These are phyloP conservation scores for Collybia nuda DNA, from an alignment of 768 basidiomycete genomes.

Conservation along the genomic window DNA sequence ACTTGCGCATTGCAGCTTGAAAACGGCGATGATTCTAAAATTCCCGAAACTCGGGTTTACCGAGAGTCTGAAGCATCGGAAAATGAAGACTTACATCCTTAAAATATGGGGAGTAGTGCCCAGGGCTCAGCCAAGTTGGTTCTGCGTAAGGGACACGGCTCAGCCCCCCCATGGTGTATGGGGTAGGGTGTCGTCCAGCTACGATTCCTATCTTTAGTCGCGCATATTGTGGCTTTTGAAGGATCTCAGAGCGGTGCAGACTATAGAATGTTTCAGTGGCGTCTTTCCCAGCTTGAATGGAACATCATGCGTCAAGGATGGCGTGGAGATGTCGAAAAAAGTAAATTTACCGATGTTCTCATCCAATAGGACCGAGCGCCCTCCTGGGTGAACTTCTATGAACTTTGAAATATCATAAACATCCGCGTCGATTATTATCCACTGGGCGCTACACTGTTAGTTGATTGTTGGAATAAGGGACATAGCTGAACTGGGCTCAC, in stretches of 20 bases:
- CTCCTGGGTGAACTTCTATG: constrained; percentile 81
- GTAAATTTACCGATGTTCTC: constrained; percentile 68
- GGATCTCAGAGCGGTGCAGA: constrained; percentile 84
- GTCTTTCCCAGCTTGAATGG: constrained; percentile 78
- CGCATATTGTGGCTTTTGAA: constrained; percentile 70
- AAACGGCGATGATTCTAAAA: constrained; percentile 56
- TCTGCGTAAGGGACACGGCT: constrained; percentile 87
- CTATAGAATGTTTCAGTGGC: constrained; percentile 87
- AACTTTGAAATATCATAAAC: constrained; percentile 85
- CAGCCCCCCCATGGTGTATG: constrained; percentile 49
- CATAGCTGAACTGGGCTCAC: constrained; percentile 30
- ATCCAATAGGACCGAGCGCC: constrained; percentile 71
- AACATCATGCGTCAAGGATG: constrained; percentile 18
- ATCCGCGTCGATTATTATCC: constrained; percentile 63
- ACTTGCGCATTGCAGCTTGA: constrained; percentile 62
- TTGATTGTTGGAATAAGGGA: no score
- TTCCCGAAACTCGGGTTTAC: constrained; percentile 7
- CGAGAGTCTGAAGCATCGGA: background rate
- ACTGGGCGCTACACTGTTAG: constrained; percentile 40
- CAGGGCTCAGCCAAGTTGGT: constrained; percentile 74
- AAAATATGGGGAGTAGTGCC: constrained; percentile 76
- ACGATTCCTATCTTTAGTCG: constrained; percentile 77
- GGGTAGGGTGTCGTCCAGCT: constrained; percentile 49
- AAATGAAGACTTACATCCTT: constrained; percentile 54
- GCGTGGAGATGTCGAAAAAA: background rate